A percentile compares a stretch with the other conserved stretches of the same genome.
phyloP scores from a whole-genome alignment of 306 rosid species.

The Pterocarpus santalinus region DNA sequence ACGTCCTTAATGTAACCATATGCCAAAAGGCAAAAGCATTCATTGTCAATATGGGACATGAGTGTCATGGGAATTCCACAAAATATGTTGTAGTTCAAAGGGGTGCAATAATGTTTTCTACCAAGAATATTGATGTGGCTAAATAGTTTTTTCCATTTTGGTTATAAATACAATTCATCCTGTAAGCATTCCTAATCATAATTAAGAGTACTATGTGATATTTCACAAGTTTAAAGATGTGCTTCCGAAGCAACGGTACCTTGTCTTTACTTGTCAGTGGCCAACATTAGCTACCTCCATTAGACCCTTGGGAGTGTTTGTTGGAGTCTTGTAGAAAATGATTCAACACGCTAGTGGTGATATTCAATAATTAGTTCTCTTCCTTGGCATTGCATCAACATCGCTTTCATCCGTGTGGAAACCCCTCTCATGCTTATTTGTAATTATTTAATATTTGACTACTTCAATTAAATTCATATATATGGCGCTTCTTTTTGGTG shows the following conservation, averaged over 20 bases:
- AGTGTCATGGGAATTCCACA: too few relatives aligned
- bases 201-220: not conserved
- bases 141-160: not conserved
- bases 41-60: too few relatives aligned
- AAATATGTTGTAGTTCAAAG: too few relatives aligned
- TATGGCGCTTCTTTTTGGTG: not conserved
- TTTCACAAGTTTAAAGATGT: not conserved
- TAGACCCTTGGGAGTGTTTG: not conserved
- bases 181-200: not conserved
- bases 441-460: slow-evolving; percentile 20
- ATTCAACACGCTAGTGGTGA: slow-evolving; percentile 9
- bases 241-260: slow-evolving; percentile 15
- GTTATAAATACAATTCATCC: not conserved
- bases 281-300: slow-evolving; percentile 24
- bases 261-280: not conserved
- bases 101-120: not conserved
- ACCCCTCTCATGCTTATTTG: not conserved
- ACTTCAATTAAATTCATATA: not conserved
- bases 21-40: too few relatives aligned
- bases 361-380: slow-evolving; percentile 22
- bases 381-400: slow-evolving; percentile 23
- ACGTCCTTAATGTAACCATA: too few relatives aligned
- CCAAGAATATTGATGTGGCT: not conserved
- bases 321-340: slow-evolving; percentile 6
- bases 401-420: not conserved